Evolutionary conservation across 106 monocot species (phyloP).

Genomic region (Narthecium ossifragum): DNA sequence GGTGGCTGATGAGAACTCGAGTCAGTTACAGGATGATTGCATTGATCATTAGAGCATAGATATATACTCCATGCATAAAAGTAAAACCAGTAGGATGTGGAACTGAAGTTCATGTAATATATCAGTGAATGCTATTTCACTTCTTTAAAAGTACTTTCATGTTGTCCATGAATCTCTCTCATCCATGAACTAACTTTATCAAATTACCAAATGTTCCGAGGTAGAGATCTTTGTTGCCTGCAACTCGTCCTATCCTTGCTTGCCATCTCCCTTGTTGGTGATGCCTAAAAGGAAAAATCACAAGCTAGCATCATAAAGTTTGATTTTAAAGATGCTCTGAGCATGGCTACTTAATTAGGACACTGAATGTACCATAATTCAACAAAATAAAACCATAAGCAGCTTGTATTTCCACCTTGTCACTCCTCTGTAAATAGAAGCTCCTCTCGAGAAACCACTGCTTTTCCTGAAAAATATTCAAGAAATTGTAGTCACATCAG

Average conservation of each 20-base stretch:
- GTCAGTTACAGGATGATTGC: too few relatives aligned
- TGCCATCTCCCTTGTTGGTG: constrained; percentile 15
- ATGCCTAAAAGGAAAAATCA: background rate
- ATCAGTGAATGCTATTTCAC: too few relatives aligned
- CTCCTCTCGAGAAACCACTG: constrained; percentile 13
- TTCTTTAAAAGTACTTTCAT: background rate
- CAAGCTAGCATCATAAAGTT: too few relatives aligned
- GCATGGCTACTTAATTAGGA: too few relatives aligned
- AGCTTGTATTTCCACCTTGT: background rate
- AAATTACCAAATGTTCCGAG: constrained; percentile 27
- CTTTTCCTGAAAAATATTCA: constrained; percentile 1
- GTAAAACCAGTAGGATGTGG: too few relatives aligned
- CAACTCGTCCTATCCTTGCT: constrained; percentile 22
- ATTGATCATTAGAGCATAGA: too few relatives aligned
- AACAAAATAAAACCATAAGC: background rate
- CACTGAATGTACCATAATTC: background rate
- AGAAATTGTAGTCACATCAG: background rate
- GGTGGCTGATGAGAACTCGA: constrained; percentile 33
- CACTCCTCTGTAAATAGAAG: constrained; percentile 13
- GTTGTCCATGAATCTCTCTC: too few relatives aligned
- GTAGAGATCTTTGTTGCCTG: constrained; percentile 39
- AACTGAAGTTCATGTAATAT: too few relatives aligned
- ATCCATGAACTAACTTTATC: too few relatives aligned
- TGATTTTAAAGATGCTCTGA: too few relatives aligned
- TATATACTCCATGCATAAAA: too few relatives aligned